phyloP scores from a whole-genome alignment of 2,329 filamentous ascomycete species.

The Aspergillus sergii region DNA sequence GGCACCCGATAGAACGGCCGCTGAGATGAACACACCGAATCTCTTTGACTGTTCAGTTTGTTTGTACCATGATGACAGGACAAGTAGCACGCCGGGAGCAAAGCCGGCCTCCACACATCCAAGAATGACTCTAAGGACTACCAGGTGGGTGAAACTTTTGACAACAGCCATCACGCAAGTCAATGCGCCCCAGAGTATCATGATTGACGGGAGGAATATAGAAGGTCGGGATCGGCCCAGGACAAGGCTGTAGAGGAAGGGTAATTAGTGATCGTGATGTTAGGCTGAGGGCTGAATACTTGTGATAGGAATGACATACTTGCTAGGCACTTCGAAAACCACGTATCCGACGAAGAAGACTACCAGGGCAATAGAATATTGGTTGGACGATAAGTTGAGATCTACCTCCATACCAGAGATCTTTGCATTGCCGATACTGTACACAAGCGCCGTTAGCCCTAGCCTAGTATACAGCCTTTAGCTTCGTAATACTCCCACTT shows the following conservation, averaged over 20 bases:
- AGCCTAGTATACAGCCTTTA: too few relatives aligned
- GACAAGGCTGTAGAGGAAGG: slow-evolving; percentile 35
- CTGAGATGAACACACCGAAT: slow-evolving; percentile 61
- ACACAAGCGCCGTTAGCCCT: not conserved
- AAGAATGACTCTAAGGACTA: slow-evolving; percentile 42
- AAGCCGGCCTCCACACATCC: slow-evolving; percentile 30
- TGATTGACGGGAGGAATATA: slow-evolving; percentile 53
- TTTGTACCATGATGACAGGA: slow-evolving; percentile 63
- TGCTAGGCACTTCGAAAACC: slow-evolving; percentile 57
- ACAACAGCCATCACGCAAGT: slow-evolving; percentile 56
- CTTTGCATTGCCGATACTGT: slow-evolving; percentile 30
- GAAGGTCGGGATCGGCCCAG: slow-evolving; percentile 53
- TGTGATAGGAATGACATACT: slow-evolving; percentile 29
- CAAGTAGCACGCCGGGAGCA: slow-evolving; percentile 27
- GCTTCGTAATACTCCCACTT: not conserved
- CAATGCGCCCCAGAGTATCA: slow-evolving; percentile 57
- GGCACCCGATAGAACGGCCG: slow-evolving; percentile 58
- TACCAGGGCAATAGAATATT: slow-evolving; percentile 55
- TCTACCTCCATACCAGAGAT: slow-evolving; percentile 27
- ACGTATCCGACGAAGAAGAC: slow-evolving; percentile 60
- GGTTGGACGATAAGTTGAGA: slow-evolving; percentile 33
- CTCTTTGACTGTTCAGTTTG: slow-evolving; percentile 60
- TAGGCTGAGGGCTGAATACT: not conserved
- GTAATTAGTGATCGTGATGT: not conserved
- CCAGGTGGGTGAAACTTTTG: slow-evolving; percentile 51